phyloP scores from a whole-genome alignment of 2,329 filamentous ascomycete genomes.

The Salinomyces thailandicus region DNA sequence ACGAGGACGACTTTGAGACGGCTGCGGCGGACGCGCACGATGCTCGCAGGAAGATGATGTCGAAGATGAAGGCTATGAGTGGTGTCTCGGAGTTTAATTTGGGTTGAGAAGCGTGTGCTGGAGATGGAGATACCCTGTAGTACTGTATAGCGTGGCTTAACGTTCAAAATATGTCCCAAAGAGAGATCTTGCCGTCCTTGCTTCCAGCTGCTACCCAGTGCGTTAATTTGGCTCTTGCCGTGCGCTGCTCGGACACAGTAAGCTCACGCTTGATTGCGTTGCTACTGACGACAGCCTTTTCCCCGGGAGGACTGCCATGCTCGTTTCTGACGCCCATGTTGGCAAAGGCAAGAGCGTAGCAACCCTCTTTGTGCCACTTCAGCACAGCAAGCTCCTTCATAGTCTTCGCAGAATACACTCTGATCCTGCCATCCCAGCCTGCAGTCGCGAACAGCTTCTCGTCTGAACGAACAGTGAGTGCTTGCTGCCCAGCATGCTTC shows the following conservation, averaged over 20 bases:
- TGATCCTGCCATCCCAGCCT: slow-evolving; percentile 76
- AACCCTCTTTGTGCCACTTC: slow-evolving; percentile 87
- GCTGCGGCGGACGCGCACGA: slow-evolving; percentile 31
- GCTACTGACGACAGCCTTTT: slow-evolving; percentile 2
- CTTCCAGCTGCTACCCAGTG: slow-evolving; percentile 88
- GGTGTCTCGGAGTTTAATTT: slow-evolving; percentile 50
- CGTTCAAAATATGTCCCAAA: slow-evolving; percentile 81
- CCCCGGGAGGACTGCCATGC: background rate
- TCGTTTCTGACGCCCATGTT: background rate
- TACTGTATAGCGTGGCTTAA: too few relatives aligned
- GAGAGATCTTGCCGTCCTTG: slow-evolving; percentile 88
- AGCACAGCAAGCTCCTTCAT: slow-evolving; percentile 83
- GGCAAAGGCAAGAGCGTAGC: slow-evolving; percentile 70
- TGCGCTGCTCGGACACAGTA: slow-evolving; percentile 28
- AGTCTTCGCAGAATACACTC: slow-evolving; percentile 67
- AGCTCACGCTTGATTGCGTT: slow-evolving; percentile 7
- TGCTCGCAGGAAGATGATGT: slow-evolving; percentile 44
- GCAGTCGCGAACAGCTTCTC: slow-evolving; percentile 77
- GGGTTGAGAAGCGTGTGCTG: slow-evolving; percentile 27
- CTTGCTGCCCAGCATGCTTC: slow-evolving; percentile 84
- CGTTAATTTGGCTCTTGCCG: slow-evolving; percentile 51
- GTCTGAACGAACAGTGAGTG: slow-evolving; percentile 65
- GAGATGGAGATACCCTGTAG: background rate
- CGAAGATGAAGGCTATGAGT: slow-evolving; percentile 42
- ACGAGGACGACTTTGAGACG: slow-evolving; percentile 17